Evolutionary conservation across 345 rosid species (phyloP), one percentile per base, ranked within the genome.

Genomic region (Clausena lansium): DNA sequence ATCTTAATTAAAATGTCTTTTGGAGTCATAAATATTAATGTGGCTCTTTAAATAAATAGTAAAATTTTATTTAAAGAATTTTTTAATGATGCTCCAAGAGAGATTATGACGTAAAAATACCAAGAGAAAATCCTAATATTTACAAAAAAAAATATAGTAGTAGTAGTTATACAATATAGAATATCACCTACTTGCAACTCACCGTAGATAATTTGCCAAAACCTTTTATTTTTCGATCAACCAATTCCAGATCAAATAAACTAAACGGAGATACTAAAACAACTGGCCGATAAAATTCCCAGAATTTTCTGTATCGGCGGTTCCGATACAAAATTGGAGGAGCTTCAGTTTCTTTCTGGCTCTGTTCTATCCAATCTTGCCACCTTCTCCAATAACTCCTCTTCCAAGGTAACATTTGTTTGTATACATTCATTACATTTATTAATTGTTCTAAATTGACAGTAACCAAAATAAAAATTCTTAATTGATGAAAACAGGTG

Each of bases 321-420:
- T 38, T 93, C 87, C 65, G 98, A 95, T 57, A 90, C 97, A 4
- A 95, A 95, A 88, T 85, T 88, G 79, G 87, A 88, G n/a, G 98
- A 95, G 86, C 94, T 95, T 73, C 90, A 83, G 4, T 90, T 88
- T 87, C 90, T 95, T 27, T 83, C 92, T 5, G 82, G 84, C 22
- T 86, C 94, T 36, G 96, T 91, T 67, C 81, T 85, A 75, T 87
- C 92, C 79, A 81, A 79, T 60, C 85, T 95, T 83, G 28, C 4
- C 73, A 63, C 78, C 73, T 88, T 91, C 83, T 82, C 89, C 75
- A 71, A 41, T 52, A 78, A 50, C 79, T 75, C 88, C 19, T 81
- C 90, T 77, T 71, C 85, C 59, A 80, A 89, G 93, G 94, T 92
- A 68, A 15, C 59, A 22, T 62, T 77, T 45, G 28, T 39, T 13